Conservation (phyloP, 345 rosid species). For the Eucalyptus polyanthemos region DNA sequence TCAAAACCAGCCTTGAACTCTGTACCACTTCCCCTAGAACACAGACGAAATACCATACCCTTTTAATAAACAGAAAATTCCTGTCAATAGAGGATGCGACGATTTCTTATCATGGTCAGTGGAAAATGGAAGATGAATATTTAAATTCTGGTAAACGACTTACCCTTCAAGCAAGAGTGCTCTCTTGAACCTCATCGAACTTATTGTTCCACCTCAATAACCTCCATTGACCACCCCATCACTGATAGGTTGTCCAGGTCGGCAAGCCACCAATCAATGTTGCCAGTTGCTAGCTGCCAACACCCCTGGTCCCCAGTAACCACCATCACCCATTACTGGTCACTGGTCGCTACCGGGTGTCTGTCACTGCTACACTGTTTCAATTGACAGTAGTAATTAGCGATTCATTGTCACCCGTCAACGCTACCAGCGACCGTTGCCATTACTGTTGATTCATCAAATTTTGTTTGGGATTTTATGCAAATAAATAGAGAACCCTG, state of each 20-base stretch:
- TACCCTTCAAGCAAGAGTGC: neutral
- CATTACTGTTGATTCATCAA: neutral
- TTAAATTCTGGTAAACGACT: neutral
- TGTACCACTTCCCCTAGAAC: constrained; percentile 64
- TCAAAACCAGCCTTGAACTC: constrained; percentile 60
- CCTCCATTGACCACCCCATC: neutral
- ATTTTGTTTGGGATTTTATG: neutral
- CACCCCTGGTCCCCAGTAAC: neutral
- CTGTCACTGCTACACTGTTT: neutral
- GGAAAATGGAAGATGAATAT: neutral
- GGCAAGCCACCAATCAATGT: neutral
- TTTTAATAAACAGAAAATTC: constrained; percentile 52
- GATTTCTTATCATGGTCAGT: neutral
- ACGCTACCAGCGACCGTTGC: neutral
- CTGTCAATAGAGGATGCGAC: constrained; percentile 62
- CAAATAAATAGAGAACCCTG: neutral
- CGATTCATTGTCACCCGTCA: neutral
- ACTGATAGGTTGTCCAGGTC: neutral
- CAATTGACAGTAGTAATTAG: neutral
- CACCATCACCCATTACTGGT: neutral
- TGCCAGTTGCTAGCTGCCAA: neutral
- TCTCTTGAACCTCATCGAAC: neutral
- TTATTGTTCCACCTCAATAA: neutral
- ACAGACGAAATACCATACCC: constrained; percentile 69
- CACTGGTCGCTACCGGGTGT: neutral